Conservation (phyloP, 2,329 filamentous ascomycete genomes). For the Raffaelea arxii region DNA sequence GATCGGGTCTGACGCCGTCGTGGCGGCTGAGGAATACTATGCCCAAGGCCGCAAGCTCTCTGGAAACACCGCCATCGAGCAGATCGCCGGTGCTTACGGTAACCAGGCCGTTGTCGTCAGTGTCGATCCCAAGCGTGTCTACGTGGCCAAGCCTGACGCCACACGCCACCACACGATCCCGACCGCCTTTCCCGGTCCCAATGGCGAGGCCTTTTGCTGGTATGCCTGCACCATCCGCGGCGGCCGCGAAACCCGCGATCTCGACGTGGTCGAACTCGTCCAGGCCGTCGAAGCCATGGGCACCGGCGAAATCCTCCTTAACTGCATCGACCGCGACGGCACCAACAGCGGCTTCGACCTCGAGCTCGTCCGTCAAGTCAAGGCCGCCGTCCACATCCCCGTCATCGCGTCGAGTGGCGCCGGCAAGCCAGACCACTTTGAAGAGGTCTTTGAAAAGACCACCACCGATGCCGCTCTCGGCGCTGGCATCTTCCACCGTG, state of each 20-base stretch:
- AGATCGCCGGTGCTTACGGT: conserved; percentile 87
- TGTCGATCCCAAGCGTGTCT: conserved; percentile 86
- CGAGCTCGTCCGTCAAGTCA: conserved; percentile 83
- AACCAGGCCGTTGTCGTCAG: conserved; percentile 95
- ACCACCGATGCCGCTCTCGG: conserved; percentile 85
- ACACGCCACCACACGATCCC: conserved; percentile 63
- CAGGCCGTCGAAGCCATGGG: conserved; percentile 94
- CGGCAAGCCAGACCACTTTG: conserved; percentile 78
- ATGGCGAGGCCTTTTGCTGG: conserved; percentile 80
- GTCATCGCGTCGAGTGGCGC: conserved; percentile 94
- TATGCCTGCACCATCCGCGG: conserved; percentile 97
- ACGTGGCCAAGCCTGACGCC: conserved; percentile 64
- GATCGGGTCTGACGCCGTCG: conserved; percentile 89
- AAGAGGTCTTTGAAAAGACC: conserved; percentile 80
- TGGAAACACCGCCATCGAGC: conserved; percentile 87
- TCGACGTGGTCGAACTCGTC: conserved; percentile 83
- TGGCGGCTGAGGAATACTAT: conserved; percentile 87
- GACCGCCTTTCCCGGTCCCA: conserved; percentile 60
- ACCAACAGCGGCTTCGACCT: conserved; percentile 92
- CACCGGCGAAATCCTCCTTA: conserved; percentile 84
- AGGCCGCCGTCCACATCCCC: conserved; percentile 76
- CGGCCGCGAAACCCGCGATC: conserved; percentile 83
- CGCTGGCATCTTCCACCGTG: conserved; percentile 94
- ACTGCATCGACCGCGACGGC: conserved; percentile 96
- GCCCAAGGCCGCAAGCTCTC: conserved; percentile 55